phyloP scores from a whole-genome alignment of 73 alveolate genomes.

The Paramecium pentaurelia region DNA sequence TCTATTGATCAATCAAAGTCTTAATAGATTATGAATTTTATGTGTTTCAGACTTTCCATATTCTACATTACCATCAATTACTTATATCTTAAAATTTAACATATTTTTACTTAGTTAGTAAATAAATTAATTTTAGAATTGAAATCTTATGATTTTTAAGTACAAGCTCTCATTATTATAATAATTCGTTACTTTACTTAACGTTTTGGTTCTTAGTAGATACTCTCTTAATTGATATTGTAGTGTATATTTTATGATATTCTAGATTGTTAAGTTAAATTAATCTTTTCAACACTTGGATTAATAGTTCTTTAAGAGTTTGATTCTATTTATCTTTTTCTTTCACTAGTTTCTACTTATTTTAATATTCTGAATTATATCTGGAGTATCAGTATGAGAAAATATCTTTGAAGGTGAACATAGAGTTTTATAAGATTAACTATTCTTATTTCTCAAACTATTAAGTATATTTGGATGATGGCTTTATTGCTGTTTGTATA shows the following conservation, averaged over 20 bases:
- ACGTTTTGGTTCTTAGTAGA: background rate
- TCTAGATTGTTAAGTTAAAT: background rate
- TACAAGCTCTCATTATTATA: background rate
- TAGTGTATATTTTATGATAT: background rate
- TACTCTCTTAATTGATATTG: background rate
- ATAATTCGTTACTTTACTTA: background rate
- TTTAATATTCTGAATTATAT: background rate
- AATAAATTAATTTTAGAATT: conserved; percentile 13
- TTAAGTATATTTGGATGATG: background rate
- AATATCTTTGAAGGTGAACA: background rate
- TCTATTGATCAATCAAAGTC: background rate
- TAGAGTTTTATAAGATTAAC: background rate
- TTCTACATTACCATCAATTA: background rate
- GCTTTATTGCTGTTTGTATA: background rate
- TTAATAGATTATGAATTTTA: background rate
- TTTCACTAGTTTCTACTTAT: background rate
- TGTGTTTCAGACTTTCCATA: background rate
- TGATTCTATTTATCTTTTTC: background rate
- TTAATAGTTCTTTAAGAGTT: background rate
- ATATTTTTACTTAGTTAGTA: background rate
- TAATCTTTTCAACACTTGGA: background rate
- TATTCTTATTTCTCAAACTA: background rate
- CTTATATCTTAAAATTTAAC: background rate
- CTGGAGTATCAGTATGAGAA: background rate
- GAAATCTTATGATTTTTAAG: background rate